Percentiles rank a stretch among this genome's conserved stretches.
Conservation (phyloP, 2,329 filamentous ascomycete species). For the Diaporthe aspalathi region DNA sequence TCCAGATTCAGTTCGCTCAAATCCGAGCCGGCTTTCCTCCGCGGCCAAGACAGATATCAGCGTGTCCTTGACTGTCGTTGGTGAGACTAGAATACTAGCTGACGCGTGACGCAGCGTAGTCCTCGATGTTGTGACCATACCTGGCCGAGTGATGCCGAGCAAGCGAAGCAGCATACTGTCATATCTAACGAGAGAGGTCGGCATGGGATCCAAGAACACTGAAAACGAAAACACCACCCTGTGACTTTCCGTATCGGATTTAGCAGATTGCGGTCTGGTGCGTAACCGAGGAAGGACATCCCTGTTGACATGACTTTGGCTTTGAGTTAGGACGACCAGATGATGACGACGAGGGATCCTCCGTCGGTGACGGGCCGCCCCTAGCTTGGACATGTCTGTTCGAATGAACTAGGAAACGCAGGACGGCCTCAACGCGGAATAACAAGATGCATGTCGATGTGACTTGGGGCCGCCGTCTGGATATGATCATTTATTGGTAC, state of each 20-base stretch:
- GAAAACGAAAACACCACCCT: neutral
- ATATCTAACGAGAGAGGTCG: neutral
- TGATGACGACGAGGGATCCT: no score
- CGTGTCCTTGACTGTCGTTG: no score
- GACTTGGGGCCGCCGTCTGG: neutral
- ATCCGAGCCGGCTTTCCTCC: neutral
- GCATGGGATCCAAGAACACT: neutral
- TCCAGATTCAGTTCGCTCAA: neutral
- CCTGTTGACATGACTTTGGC: neutral
- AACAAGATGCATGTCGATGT: neutral
- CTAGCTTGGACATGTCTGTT: neutral
- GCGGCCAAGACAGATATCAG: neutral
- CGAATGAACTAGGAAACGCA: neutral
- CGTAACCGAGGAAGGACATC: neutral
- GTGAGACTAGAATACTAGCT: neutral
- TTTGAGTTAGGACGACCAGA: neutral
- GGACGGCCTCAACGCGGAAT: neutral
- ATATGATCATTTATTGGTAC: neutral
- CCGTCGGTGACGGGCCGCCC: neutral
- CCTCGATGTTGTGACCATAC: no score
- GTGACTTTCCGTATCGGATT: conserved; percentile 1
- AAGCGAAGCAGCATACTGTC: neutral
- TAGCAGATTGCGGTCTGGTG: neutral
- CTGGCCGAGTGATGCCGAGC: neutral
- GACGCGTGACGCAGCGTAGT: neutral